Evolutionary conservation across 1,139 yeast genomes (phyloP), one percentile per base, ranked within the genome.

Genomic region (Keqinozyma sinolaborantium): DNA sequence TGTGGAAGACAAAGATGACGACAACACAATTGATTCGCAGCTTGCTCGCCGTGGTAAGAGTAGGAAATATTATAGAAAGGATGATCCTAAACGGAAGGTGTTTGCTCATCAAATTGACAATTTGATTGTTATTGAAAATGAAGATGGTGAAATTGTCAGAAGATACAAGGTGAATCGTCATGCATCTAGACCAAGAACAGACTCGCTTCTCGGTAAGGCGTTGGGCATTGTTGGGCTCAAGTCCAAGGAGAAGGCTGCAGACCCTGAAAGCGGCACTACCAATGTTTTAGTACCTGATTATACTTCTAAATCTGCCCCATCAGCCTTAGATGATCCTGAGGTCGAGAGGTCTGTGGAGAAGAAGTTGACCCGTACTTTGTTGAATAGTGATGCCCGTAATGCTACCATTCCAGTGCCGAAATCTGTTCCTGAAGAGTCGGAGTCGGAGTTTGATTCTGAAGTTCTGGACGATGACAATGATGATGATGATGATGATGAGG

Each of bases 81-180:
- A 44, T 28, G 67, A 58, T 37, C 58, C 64, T 7, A 47, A 45
- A 15, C 52, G 60, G 16, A 64, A 61, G 41, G 67, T 64, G 8
- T 68, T 41, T 49, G 74, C 73, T 5, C 71, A 68, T 48, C 72
- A 66, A 51, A 52, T 68, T 30, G 95, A 82, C 50, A 78, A 87
- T 50, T 69, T 80, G 40, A 76, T 92, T 35, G 71, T 88, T 38
- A 82, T 92, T 41, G 98, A 92, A 56, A 85, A 88, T 50, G 87
- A 77, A 29, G 95, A 88, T 23, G 98, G 98, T 43, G 97, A 92
- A 46, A 78, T 92, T 36, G 67, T 92, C 28, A 77, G 95, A 49
- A 71, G 95, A 36, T 92, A 88, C 58, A 75, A 66, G 45, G 80
- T 87, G 33, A 83, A 81, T 45, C 70, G 74, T 12, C 85, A 78